Conservation (phyloP, 129 eudicot species). For the Ambrosia artemisiifolia region DNA sequence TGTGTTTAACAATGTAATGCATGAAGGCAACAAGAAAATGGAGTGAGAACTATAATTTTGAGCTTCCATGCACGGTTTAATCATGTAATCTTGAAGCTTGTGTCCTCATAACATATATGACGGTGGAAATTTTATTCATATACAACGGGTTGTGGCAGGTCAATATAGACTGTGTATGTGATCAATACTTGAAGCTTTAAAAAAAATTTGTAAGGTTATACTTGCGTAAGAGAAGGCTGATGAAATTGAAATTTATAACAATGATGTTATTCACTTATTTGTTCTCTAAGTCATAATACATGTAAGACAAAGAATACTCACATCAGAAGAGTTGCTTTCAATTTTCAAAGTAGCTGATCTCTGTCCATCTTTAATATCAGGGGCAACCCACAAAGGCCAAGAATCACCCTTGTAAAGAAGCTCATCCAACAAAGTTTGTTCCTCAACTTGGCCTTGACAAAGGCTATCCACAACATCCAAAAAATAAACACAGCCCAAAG, state of each 20-base stretch:
- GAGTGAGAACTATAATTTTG: not conserved
- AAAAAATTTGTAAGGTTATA: not conserved
- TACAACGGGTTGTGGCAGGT: not conserved
- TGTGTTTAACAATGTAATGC: not conserved
- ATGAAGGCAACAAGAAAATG: not conserved
- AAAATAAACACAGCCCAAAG: slow-evolving; percentile 57
- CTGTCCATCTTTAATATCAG: slow-evolving; percentile 37
- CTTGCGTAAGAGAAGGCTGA: not conserved
- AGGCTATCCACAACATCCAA: slow-evolving; percentile 53
- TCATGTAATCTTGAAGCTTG: not conserved
- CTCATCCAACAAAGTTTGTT: slow-evolving; percentile 57
- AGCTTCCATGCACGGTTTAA: not conserved
- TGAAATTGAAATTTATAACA: not conserved
- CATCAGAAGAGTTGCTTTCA: slow-evolving; percentile 27
- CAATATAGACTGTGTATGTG: too few species aligned
- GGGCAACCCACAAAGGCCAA: slow-evolving; percentile 62
- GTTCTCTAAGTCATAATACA: not conserved
- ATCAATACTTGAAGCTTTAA: not conserved
- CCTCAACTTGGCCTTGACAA: slow-evolving; percentile 57
- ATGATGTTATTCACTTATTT: too few species aligned
- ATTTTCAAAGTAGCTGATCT: slow-evolving; percentile 30
- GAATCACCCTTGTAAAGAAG: slow-evolving; percentile 49
- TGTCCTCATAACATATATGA: too few species aligned
- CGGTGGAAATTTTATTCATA: not conserved
- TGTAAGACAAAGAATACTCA: slow-evolving; percentile 30